Percentiles rank a stretch among this genome's conserved stretches.
phyloP scores from a whole-genome alignment of 2,329 filamentous ascomycete genomes.

The Colletotrichum sp. region DNA sequence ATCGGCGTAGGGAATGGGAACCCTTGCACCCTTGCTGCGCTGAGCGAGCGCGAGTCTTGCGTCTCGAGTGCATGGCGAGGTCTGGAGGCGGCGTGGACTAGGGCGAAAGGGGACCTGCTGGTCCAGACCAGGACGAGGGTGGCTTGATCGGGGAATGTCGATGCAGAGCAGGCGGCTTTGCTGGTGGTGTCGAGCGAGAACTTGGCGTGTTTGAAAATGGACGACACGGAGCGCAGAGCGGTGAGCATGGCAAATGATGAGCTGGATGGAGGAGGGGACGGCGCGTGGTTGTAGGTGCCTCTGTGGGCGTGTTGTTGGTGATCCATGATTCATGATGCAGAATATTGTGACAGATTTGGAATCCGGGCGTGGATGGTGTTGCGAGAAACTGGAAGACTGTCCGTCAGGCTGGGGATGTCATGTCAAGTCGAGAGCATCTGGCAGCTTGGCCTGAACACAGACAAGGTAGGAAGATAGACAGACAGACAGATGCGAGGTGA shows the following conservation, averaged over 20 bases:
- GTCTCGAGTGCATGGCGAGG: neutral
- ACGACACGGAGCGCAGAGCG: neutral
- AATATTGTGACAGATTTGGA: conserved; percentile 2
- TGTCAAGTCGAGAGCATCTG: neutral
- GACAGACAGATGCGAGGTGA: neutral
- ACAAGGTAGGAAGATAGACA: neutral
- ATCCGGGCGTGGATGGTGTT: neutral
- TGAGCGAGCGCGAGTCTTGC: neutral
- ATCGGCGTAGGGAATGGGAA: conserved; percentile 8
- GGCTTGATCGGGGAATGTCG: conserved; percentile 8
- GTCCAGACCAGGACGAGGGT: neutral
- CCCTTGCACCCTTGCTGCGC: neutral
- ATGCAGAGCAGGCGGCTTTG: neutral
- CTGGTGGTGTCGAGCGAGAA: neutral
- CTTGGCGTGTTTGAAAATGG: neutral
- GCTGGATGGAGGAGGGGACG: neutral
- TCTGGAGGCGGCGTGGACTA: neutral
- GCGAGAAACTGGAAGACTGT: neutral
- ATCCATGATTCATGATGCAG: conserved; percentile 12
- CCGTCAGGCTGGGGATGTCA: neutral
- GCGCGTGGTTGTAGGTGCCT: neutral
- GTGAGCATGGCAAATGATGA: neutral
- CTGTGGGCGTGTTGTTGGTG: neutral
- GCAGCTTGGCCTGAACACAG: neutral
- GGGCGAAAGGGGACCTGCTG: neutral